Conservation (phyloP, 2,329 filamentous ascomycete species). For the Diaporthe humulicola region DNA sequence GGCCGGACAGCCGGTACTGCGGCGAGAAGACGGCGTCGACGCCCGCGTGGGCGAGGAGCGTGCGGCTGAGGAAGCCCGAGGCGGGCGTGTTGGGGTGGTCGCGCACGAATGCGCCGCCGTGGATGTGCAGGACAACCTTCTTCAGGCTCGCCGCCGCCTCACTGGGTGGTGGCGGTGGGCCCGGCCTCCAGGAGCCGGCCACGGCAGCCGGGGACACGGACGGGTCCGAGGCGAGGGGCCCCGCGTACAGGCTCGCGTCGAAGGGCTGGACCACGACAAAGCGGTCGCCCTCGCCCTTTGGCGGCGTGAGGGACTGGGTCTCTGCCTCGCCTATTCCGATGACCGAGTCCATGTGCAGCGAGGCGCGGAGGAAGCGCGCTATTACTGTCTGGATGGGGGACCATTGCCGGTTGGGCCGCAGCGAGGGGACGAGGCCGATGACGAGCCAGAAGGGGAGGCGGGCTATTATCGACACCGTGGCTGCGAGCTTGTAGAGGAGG, state of each 20-base stretch:
- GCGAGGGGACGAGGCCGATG: constrained; percentile 36
- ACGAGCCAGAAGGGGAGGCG: constrained; percentile 38
- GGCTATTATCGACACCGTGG: constrained; percentile 17
- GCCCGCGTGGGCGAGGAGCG: constrained; percentile 45
- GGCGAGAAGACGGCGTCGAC: constrained; percentile 56
- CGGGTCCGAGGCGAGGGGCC: constrained; percentile 32
- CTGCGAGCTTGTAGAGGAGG: constrained; percentile 32
- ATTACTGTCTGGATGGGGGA: constrained; percentile 35
- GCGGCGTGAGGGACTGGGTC: constrained; percentile 30
- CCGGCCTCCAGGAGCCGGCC: constrained; percentile 46
- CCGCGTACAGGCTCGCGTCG: constrained; percentile 49
- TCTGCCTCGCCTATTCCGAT: constrained; percentile 36
- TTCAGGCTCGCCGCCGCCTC: neutral
- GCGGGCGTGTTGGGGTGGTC: constrained; percentile 55
- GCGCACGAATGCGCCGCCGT: constrained; percentile 62
- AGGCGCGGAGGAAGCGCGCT: constrained; percentile 10
- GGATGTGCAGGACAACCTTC: constrained; percentile 59
- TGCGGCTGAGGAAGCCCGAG: constrained; percentile 39
- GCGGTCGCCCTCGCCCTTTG: constrained; percentile 26
- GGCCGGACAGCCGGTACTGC: constrained; percentile 62
- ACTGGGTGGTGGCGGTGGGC: neutral
- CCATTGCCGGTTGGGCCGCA: constrained; percentile 40
- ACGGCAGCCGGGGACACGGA: constrained; percentile 36
- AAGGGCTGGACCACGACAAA: constrained; percentile 56
- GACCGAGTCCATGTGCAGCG: constrained; percentile 2